phyloP scores from a whole-genome alignment of 2,329 filamentous ascomycete genomes.

The Xylariaceae sp. region DNA sequence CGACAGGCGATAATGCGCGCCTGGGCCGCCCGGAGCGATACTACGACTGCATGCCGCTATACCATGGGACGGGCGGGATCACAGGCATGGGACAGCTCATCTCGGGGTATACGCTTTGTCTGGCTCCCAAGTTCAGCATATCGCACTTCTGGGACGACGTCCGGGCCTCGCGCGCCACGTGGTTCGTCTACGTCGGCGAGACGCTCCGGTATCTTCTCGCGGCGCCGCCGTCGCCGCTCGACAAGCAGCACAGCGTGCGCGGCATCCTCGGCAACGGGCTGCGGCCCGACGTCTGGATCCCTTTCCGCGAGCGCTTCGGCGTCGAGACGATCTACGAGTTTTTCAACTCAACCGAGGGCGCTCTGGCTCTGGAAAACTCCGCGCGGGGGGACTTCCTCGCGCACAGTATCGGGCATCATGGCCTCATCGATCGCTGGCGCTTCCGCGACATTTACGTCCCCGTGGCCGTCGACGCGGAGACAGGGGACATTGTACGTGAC shows the following conservation, averaged over 20 bases:
- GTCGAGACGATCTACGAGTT: conserved; percentile 65
- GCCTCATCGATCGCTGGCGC: conserved; percentile 52
- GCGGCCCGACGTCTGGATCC: conserved; percentile 63
- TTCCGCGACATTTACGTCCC: conserved; percentile 57
- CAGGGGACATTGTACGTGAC: conserved; percentile 63
- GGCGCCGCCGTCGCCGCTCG: conserved; percentile 58
- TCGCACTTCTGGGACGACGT: conserved; percentile 69
- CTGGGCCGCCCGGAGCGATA: conserved; percentile 49
- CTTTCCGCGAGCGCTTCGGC: conserved; percentile 60
- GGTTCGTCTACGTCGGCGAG: conserved; percentile 75
- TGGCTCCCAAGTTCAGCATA: conserved; percentile 64
- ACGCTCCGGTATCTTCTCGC: conserved; percentile 70
- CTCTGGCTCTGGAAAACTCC: conserved; percentile 58
- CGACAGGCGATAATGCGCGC: conserved; percentile 26
- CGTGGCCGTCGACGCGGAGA: conserved; percentile 64
- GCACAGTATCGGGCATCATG: conserved; percentile 67
- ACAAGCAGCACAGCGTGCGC: conserved; percentile 55
- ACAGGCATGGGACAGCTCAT: conserved; percentile 53
- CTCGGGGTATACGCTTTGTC: conserved; percentile 52
- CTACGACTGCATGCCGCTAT: conserved; percentile 74
- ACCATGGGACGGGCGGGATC: conserved; percentile 70
- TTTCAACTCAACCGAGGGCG: conserved; percentile 73
- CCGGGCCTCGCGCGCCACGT: conserved; percentile 61
- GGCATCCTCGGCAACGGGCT: conserved; percentile 64
- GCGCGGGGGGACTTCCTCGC: conserved; percentile 59